Evolutionary conservation across 2,329 filamentous ascomycete genomes (phyloP).

Genomic region (Pleoardoris graminearum): DNA sequence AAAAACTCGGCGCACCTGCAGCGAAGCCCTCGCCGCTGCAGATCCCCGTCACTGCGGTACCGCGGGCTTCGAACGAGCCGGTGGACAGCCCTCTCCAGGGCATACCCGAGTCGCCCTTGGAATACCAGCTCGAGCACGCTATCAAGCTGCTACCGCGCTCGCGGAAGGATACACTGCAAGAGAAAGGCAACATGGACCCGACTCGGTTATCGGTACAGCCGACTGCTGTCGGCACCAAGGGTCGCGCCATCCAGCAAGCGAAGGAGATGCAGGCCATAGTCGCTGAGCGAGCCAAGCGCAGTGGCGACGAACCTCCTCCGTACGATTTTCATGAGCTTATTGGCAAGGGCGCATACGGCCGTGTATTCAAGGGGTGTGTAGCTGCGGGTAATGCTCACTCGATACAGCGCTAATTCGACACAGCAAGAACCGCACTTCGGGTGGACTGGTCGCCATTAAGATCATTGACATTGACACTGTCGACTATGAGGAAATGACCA

Average conservation of each 20-base stretch:
- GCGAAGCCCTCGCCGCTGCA: constrained; percentile 16
- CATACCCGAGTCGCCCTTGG: constrained; percentile 32
- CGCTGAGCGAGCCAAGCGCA: constrained; percentile 63
- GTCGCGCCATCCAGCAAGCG: constrained; percentile 69
- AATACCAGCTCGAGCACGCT: constrained; percentile 15
- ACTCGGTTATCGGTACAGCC: constrained; percentile 29
- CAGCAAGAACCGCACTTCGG: constrained; percentile 46
- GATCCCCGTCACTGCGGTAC: constrained; percentile 19
- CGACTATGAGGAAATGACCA: constrained; percentile 56
- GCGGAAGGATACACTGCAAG: constrained; percentile 1
- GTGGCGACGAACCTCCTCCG: constrained; percentile 63
- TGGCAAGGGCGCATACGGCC: constrained; percentile 73
- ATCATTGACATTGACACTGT: constrained; percentile 83
- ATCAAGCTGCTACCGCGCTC: constrained; percentile 4
- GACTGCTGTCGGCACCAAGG: constrained; percentile 51
- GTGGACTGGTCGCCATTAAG: constrained; percentile 71
- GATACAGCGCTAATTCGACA: constrained; percentile 21
- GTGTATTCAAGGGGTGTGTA: constrained; percentile 67
- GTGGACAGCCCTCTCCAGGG: constrained; percentile 26
- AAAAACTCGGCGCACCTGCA: constrained; percentile 18
- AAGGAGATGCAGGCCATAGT: constrained; percentile 69
- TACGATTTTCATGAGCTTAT: constrained; percentile 74
- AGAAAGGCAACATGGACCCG: constrained; percentile 34
- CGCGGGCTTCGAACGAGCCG: constrained; percentile 15
- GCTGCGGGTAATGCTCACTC: too few relatives aligned